Evolutionary conservation across 768 basidiomycete genomes (phyloP).

Genomic region (Lactifluus echinatus): DNA sequence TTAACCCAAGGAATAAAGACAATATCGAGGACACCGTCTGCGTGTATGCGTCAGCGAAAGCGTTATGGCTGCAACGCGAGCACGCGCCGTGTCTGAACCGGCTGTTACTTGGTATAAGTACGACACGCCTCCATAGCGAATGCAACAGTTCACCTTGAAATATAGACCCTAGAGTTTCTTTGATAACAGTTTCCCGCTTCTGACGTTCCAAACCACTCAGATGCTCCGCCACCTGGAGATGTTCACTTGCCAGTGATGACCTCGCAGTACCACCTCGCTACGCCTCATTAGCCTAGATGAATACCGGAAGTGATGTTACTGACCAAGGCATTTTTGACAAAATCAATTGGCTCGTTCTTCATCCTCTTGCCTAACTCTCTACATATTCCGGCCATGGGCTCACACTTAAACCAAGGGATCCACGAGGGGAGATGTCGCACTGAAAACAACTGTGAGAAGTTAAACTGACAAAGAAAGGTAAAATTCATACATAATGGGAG

Average conservation of each 20-base stretch:
- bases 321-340: constrained; percentile 1
- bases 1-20: neutral
- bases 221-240: neutral
- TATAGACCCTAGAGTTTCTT: neutral
- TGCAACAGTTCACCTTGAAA: neutral
- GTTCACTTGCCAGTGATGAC: neutral
- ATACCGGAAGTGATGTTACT: neutral
- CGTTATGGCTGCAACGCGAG: neutral
- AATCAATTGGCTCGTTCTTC: neutral
- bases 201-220: neutral
- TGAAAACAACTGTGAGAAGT: neutral
- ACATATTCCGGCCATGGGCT: neutral
- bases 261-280: neutral
- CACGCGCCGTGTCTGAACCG: neutral
- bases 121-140: too few species aligned
- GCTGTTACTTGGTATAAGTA: neutral
- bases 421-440: constrained; percentile 4
- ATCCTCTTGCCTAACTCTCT: neutral
- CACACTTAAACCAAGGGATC: neutral
- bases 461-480: neutral
- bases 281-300: neutral
- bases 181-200: neutral
- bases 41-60: neutral
- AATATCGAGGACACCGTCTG: neutral
- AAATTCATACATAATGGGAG: neutral